Evolutionary conservation across 352 stramenopile genomes (phyloP), one percentile per base, ranked within the genome.

Genomic region (Nothophytophthora sp.): DNA sequence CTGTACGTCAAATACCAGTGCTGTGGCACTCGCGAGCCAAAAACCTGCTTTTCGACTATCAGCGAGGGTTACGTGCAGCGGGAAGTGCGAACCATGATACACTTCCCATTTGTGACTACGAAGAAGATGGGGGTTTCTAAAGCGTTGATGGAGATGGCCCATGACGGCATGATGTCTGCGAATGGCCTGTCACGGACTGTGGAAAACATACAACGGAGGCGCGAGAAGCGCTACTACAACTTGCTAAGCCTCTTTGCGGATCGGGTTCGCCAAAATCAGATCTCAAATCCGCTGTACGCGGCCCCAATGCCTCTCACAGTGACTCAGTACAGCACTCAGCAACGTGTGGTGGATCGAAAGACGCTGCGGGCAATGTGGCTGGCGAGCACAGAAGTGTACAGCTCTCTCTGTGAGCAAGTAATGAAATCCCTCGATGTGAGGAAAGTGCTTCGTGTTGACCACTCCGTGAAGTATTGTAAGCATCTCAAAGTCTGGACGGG

Each of bases 221-320:
- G 43, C 10, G 30, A 41, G 19, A 37, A 39, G 15, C 42, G 42
- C 18, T 50, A 50, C 20, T 50, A 50, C 30, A 50, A 32, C 13
- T 7, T 50, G 13, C 23, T 40, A 18, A 32, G 3, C 22, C 13
- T 50, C 0, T 40, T 50, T 40, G 29, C 16, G 13, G 30, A 30
- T 32, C 29, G 13, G 4, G 29, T 50, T 1, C 7, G 29, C 2
- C 42, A 40, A 10, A 22, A 23, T 30, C 18, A 32, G 19, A 10
- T 50, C 1, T 18, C 13, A 20, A 50, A 41, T 9, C 10, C 43
- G 10, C 4, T 7, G 13, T 50, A 50, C 12, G n/a, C 19, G 3
- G 30, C 20, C 7, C 43, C 43, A 10, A 30, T 32, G 1, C 19
- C 43, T n/a, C 19, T 18, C 4, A 25, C 43, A 13, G 6, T 15